A percentile compares a stretch with the other conserved stretches of the same genome.
phyloP scores from a whole-genome alignment of 768 basidiomycete genomes.

The Hericium alpestre region DNA sequence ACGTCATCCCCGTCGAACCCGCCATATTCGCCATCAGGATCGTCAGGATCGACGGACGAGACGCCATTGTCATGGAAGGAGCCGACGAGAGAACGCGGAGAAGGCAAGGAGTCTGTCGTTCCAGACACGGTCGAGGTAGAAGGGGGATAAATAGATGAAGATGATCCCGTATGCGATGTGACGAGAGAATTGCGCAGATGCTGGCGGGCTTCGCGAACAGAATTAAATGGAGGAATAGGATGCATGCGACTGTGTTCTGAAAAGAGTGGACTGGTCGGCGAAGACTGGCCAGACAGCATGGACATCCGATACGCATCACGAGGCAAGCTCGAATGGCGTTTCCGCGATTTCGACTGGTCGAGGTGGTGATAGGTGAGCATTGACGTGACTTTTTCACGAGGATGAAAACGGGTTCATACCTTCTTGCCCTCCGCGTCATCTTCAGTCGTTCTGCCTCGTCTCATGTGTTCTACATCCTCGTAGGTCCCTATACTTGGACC shows the following conservation, averaged over 20 bases:
- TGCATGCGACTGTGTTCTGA: conserved; percentile 11
- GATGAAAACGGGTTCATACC: conserved; percentile 2
- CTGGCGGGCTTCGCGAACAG: conserved; percentile 13
- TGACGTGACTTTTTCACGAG: not conserved
- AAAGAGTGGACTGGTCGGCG: conserved; percentile 12
- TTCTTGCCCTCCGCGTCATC: conserved; percentile 9
- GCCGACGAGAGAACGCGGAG: conserved; percentile 47
- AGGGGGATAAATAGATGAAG: conserved; percentile 70
- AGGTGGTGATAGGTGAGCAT: not conserved
- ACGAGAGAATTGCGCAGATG: conserved; percentile 36
- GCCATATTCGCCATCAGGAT: conserved; percentile 14
- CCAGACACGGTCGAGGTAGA: conserved; percentile 57
- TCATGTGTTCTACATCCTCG: conserved; percentile 10
- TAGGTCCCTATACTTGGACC: conserved; percentile 5
- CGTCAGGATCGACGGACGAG: conserved; percentile 14
- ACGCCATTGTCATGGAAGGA: conserved; percentile 34
- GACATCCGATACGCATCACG: conserved; percentile 14
- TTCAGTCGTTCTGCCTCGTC: conserved; percentile 7
- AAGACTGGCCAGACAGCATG: conserved; percentile 10
- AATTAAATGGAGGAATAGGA: conserved; percentile 13
- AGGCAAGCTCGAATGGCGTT: conserved; percentile 14
- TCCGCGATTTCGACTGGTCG: conserved; percentile 4
- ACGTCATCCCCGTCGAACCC: conserved; percentile 59
- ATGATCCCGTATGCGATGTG: conserved; percentile 55
- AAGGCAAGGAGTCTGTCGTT: conserved; percentile 48